Evolutionary conservation across 805 yeast genomes (phyloP), one percentile per base, ranked within the genome.

Genomic region (Naumovozyma baii): DNA sequence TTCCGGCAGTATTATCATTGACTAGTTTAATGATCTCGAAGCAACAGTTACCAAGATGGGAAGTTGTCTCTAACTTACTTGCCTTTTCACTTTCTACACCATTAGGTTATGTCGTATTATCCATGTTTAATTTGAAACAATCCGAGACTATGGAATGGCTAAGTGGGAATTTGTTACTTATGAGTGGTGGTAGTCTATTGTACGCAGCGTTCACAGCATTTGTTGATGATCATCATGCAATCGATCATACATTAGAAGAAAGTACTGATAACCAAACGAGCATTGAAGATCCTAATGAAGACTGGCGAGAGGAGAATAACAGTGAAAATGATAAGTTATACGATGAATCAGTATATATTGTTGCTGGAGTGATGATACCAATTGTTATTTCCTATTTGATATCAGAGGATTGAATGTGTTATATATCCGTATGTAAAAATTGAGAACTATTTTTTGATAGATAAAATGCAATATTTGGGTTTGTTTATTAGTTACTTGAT

Each of bases 1-100:
- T 79, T 7, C 86, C 86, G 0, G 78, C 84, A 0, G 68, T 78
- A 1, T 70, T 79, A 47, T 79, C 83, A 19, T 61, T 80, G 33
- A 57, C 73, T 10, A 67, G 80, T 13, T 52, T 79, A 5, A 62
- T 79, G 51, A 47, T 58, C 3, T 51, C 74, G 2, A 62, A 61
- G 39, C 69, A 68, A 37, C 63, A 66, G 4, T 45, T 70, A 3
- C 50, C 66, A 10, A 48, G 55, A 28, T 50, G 57, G 38, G 59
- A 66, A 33, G 63, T 73, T 3, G 41, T 68, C 5, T 55, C 69
- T 19, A 81, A 79, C 48, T 48, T 79, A n/a, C 52, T 63, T 37
- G 57, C 57, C 16, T 61, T 61, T 49, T 52, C 63, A 2, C 37
- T 51, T 2, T 61, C 66, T 1, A 58, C 64, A 2, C 66, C 66